These are phyloP conservation scores for Gastrodia elata DNA, from an alignment of 106 monocot species.

Conservation along the genomic window DNA sequence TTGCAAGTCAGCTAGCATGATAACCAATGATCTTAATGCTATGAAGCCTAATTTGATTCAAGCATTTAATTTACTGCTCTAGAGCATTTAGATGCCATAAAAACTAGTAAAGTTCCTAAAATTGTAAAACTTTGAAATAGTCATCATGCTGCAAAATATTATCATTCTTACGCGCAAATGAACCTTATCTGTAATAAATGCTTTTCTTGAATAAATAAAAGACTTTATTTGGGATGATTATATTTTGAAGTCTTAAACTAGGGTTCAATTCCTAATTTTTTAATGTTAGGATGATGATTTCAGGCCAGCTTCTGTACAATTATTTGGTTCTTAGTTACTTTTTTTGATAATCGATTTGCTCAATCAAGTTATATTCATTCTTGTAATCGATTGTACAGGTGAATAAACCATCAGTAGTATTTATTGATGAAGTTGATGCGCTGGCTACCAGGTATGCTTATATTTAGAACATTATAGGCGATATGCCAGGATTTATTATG, in stretches of 20 bases:
- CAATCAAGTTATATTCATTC: neutral
- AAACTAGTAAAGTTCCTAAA: neutral
- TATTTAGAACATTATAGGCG: neutral
- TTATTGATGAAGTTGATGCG: constrained; percentile 93
- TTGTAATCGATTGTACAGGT: constrained; percentile 42
- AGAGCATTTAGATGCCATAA: neutral
- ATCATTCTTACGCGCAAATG: neutral
- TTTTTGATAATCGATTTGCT: neutral
- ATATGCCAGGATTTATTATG: neutral
- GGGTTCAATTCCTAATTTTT: neutral
- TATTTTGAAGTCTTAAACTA: neutral
- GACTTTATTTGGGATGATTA: neutral
- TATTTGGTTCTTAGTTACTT: neutral
- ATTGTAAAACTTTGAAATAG: neutral
- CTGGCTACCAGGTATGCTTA: constrained; percentile 66
- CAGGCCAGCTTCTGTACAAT: neutral
- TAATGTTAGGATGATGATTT: neutral
- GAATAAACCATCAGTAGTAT: constrained; percentile 82
- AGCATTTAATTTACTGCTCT: neutral
- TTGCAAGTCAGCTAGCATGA: neutral
- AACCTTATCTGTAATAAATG: neutral
- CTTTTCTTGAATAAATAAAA: neutral
- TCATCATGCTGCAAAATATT: neutral
- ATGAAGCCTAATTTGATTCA: neutral
- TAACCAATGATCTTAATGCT: neutral